A percentile compares a stretch with the other conserved stretches of the same genome.
Evolutionary conservation across 1,284 basidiomycete genomes (phyloP).

Genomic region (Phellopilus nigrolimitatus): DNA sequence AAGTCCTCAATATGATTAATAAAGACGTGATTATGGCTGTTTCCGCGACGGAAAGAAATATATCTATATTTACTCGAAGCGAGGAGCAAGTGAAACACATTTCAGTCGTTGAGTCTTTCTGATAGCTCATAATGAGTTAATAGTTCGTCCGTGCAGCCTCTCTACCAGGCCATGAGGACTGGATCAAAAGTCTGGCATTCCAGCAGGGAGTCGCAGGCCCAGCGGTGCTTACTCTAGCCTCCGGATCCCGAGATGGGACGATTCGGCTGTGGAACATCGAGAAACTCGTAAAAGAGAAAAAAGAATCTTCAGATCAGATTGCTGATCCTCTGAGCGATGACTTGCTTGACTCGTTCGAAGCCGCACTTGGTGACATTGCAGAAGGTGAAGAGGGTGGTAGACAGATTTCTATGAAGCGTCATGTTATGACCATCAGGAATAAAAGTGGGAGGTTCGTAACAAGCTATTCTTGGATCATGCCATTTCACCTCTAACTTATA

Average conservation of each 20-base stretch:
- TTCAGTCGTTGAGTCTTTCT: neutral
- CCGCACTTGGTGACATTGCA: conserved; percentile 63
- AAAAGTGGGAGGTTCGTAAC: conserved; percentile 43
- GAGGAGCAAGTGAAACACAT: conserved; percentile 42
- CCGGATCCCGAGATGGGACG: conserved; percentile 89
- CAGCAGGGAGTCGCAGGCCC: conserved; percentile 31
- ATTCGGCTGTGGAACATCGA: conserved; percentile 86
- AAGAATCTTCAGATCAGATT: conserved; percentile 20
- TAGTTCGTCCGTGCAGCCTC: conserved; percentile 58
- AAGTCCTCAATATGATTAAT: neutral
- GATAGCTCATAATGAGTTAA: conserved; percentile 4
- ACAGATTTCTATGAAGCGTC: conserved; percentile 82
- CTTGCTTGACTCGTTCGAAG: conserved; percentile 83
- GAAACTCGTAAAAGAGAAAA: conserved; percentile 29
- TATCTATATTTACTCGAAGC: conserved; percentile 72
- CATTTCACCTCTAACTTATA: neutral
- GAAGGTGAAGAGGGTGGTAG: conserved; percentile 63
- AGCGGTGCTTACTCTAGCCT: conserved; percentile 63
- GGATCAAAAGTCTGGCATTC: conserved; percentile 81
- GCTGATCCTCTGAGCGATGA: conserved; percentile 51
- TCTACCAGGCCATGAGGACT: conserved; percentile 90
- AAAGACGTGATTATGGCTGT: conserved; percentile 72
- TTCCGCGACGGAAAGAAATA: conserved; percentile 68
- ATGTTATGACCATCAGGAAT: conserved; percentile 63
- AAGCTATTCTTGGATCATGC: neutral